Conservation (phyloP, 176 grass and related monocot species). For the Puccinellia tenuiflora region DNA sequence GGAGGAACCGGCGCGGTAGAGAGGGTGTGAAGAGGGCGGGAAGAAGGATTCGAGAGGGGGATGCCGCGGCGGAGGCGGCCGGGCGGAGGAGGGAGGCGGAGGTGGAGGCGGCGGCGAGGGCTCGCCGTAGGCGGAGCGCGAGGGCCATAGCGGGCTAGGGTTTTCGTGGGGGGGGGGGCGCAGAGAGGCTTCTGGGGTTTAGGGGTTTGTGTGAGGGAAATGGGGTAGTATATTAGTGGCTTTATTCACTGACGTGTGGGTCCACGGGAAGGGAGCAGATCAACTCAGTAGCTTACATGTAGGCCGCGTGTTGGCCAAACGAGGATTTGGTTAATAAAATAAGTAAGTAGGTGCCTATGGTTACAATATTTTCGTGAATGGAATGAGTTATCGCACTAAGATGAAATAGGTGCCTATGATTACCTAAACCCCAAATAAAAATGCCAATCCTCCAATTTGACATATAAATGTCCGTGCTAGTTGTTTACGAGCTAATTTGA, state of each 20-base stretch:
- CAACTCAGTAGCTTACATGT: too few relatives aligned
- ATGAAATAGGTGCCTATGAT: too few relatives aligned
- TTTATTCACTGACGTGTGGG: background rate
- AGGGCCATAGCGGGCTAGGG: conserved; percentile 62
- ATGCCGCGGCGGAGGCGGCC: background rate
- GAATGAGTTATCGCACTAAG: too few relatives aligned
- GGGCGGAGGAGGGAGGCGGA: conserved; percentile 33
- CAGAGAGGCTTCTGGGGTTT: conserved; percentile 22
- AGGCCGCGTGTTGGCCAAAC: too few relatives aligned
- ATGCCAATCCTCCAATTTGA: too few relatives aligned
- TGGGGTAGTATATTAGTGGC: background rate
- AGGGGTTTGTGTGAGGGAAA: background rate
- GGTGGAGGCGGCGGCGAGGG: conserved; percentile 44
- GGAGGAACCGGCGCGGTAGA: background rate
- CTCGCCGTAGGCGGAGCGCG: conserved; percentile 62
- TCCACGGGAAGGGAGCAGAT: too few relatives aligned
- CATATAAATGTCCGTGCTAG: too few relatives aligned
- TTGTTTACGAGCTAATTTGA: too few relatives aligned
- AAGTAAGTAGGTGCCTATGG: too few relatives aligned
- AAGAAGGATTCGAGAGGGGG: background rate
- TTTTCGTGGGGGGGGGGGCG: conserved; percentile 15
- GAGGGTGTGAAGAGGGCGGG: background rate
- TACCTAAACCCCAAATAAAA: too few relatives aligned
- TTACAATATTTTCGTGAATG: too few relatives aligned
- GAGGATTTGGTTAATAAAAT: too few relatives aligned